Conservation (phyloP, 805 yeast genomes). For the Starmerella vaccinii region DNA sequence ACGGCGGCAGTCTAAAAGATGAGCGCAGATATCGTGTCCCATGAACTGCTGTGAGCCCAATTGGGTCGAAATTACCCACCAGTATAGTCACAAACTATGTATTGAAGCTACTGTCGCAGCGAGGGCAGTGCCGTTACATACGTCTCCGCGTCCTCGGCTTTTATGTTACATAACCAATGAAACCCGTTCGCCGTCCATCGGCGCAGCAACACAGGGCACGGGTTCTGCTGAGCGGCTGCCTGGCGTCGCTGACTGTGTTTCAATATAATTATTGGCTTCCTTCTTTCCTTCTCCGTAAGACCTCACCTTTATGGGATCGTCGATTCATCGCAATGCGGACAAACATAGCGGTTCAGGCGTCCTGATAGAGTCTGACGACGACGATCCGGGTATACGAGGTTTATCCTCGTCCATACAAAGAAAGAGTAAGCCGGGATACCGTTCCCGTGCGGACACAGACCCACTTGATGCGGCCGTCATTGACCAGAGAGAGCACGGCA, state of each 20-base stretch:
- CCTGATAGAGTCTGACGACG: constrained; percentile 24
- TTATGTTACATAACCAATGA: too few species aligned
- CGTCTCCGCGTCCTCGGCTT: too few species aligned
- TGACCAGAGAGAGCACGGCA: constrained; percentile 5
- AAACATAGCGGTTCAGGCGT: constrained; percentile 15
- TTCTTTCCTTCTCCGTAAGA: background rate
- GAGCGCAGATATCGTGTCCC: too few species aligned
- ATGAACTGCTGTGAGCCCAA: too few species aligned
- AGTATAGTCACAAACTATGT: too few species aligned
- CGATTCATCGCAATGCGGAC: constrained; percentile 18
- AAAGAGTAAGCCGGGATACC: background rate
- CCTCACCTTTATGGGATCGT: constrained; percentile 10
- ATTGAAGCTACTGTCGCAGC: too few species aligned
- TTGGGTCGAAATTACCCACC: too few species aligned
- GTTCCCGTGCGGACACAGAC: constrained; percentile 9
- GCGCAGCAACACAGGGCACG: background rate
- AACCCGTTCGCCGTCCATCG: constrained; percentile 4
- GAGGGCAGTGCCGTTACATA: too few species aligned
- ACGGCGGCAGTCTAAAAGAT: too few species aligned
- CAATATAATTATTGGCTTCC: background rate
- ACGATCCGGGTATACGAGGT: constrained; percentile 28
- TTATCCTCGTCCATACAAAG: constrained; percentile 10
- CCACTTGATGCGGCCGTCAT: constrained; percentile 20
- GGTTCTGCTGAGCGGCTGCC: background rate
- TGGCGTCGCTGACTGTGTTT: constrained; percentile 5